Percentiles rank a stretch among this genome's conserved stretches.
Conservation (phyloP, 257 asterid species). For the Paraleonurus japonicus region DNA sequence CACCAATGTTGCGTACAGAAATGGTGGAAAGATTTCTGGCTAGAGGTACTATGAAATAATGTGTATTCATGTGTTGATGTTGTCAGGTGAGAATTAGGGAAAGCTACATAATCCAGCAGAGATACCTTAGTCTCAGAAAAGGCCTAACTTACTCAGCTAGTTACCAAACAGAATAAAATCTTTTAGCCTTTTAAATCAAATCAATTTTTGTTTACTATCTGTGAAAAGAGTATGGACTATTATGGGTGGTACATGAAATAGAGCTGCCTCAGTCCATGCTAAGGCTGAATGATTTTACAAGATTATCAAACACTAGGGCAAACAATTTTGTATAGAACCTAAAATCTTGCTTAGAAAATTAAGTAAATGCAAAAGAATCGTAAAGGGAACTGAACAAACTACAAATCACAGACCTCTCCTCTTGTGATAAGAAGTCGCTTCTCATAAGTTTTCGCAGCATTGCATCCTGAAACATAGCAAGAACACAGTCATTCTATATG, state of each 20-base stretch:
- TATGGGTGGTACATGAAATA: neutral
- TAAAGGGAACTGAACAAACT: conserved; percentile 19
- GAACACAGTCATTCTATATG: conserved; percentile 13
- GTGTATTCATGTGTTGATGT: too few species aligned
- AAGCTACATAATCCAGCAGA: too few species aligned
- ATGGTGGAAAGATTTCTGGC: too few species aligned
- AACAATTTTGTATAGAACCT: neutral
- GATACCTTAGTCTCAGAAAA: too few species aligned
- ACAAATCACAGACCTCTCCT: conserved; percentile 76
- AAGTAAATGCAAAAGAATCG: conserved; percentile 16
- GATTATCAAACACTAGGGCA: neutral
- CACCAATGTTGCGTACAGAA: too few species aligned
- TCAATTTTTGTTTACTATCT: neutral
- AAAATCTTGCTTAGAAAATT: conserved; percentile 1
- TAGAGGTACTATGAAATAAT: too few species aligned
- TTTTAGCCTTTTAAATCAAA: neutral
- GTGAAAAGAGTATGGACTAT: neutral
- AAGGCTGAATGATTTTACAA: neutral
- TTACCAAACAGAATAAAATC: neutral
- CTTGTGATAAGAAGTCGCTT: conserved; percentile 65
- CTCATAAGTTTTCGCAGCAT: conserved; percentile 79
- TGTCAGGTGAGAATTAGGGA: too few species aligned
- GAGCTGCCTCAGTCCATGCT: neutral
- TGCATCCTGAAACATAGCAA: conserved; percentile 68
- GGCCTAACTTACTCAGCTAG: too few species aligned